Conservation (phyloP, 2,329 filamentous ascomycete species). For the Ustulina deusta region DNA sequence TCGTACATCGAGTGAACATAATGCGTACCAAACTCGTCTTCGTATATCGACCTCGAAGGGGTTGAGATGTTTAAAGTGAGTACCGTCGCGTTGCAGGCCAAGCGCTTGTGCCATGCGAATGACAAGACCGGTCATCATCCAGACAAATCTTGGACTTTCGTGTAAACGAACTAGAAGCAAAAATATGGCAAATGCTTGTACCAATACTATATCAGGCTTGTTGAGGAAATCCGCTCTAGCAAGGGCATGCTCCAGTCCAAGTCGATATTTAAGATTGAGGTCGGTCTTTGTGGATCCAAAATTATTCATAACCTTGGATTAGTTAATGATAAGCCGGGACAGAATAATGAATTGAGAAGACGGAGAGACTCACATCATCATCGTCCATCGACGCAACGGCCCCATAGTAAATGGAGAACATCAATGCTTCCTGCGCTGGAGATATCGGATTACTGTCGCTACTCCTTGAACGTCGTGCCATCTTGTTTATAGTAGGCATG, state of each 20-base stretch:
- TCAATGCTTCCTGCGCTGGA: constrained; percentile 62
- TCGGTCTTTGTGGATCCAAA: constrained; percentile 56
- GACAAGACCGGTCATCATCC: constrained; percentile 69
- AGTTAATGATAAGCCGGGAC: constrained; percentile 6
- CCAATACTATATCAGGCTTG: constrained; percentile 61
- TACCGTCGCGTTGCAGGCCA: constrained; percentile 70
- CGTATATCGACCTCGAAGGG: constrained; percentile 73
- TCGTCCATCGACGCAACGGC: constrained; percentile 68
- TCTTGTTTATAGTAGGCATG: constrained; percentile 57
- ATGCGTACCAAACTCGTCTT: constrained; percentile 70
- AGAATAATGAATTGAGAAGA: not conserved
- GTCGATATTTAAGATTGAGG: constrained; percentile 55
- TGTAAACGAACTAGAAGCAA: constrained; percentile 63
- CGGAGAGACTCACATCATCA: constrained; percentile 60
- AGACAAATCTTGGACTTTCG: constrained; percentile 58
- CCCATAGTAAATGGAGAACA: constrained; percentile 70
- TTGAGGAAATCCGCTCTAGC: constrained; percentile 63
- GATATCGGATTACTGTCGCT: constrained; percentile 51
- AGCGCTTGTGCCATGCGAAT: constrained; percentile 70
- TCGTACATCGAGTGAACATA: constrained; percentile 70
- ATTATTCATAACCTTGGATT: constrained; percentile 48
- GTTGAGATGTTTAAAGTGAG: constrained; percentile 61
- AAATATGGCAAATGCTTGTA: constrained; percentile 66
- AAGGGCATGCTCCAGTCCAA: constrained; percentile 61
- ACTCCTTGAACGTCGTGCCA: constrained; percentile 54